Conservation (phyloP, 2,329 filamentous ascomycete genomes). For the Furcasterigmium furcatum region DNA sequence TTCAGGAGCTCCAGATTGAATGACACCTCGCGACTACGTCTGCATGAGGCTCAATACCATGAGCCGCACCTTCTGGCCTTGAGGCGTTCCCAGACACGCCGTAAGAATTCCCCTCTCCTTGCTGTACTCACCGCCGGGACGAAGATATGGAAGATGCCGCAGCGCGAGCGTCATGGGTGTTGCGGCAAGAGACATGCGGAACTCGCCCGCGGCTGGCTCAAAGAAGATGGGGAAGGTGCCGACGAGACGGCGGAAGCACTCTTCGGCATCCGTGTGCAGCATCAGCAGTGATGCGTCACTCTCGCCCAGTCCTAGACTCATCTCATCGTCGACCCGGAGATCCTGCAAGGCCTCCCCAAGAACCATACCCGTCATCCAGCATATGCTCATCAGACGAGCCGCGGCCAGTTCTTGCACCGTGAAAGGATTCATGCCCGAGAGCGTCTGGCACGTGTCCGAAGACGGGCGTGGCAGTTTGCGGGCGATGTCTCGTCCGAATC, state of each 20-base stretch:
- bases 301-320: too few relatives aligned
- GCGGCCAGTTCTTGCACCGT: neutral
- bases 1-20: too few relatives aligned
- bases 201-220: conserved; percentile 4
- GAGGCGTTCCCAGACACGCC: neutral
- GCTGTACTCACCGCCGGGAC: neutral
- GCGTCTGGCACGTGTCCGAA: too few relatives aligned
- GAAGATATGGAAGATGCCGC: neutral
- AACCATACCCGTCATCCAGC: conserved; percentile 2
- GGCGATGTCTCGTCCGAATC: neutral
- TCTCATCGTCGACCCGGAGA: too few relatives aligned
- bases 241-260: conserved; percentile 3
- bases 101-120: conserved; percentile 1
- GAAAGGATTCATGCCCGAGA: neutral
- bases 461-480: too few relatives aligned
- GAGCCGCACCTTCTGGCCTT: neutral
- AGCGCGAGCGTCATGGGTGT: conserved; percentile 4
- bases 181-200: neutral
- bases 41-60: neutral
- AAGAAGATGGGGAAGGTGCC: conserved; percentile 1
- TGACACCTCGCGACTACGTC: too few relatives aligned
- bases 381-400: conserved; percentile 6
- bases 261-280: neutral
- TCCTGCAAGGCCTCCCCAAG: neutral
- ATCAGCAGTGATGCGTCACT: too few relatives aligned